Percentiles rank a stretch among this genome's conserved stretches.
Conservation (phyloP, 805 yeast genomes). For the Barnettozyma sucrosica region DNA sequence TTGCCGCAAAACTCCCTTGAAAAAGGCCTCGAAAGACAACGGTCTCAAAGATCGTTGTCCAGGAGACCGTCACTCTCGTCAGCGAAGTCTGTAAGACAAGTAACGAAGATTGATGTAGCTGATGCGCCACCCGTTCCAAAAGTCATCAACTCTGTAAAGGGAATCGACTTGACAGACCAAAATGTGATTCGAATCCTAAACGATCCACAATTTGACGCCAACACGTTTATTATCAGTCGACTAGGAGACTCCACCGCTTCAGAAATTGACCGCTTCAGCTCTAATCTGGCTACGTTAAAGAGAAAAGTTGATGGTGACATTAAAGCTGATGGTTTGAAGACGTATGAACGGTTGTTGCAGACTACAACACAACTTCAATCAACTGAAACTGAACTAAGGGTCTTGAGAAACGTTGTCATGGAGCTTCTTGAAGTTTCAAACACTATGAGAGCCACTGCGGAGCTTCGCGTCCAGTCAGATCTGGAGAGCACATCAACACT, state of each 20-base stretch:
- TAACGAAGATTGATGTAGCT: not conserved
- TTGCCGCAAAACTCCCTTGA: constrained; percentile 5
- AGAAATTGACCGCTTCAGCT: constrained; percentile 65
- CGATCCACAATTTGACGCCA: constrained; percentile 41
- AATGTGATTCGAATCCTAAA: constrained; percentile 31
- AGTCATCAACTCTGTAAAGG: constrained; percentile 8
- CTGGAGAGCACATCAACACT: constrained; percentile 21
- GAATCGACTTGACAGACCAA: constrained; percentile 19
- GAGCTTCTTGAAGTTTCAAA: constrained; percentile 55
- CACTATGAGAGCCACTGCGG: constrained; percentile 58
- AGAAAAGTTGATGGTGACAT: constrained; percentile 49
- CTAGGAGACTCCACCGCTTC: constrained; percentile 62
- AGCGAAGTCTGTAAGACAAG: not conserved
- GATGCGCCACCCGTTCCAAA: constrained; percentile 8
- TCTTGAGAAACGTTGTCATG: constrained; percentile 51
- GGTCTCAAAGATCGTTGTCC: constrained; percentile 1
- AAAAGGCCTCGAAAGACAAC: constrained; percentile 6
- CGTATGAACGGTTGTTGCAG: constrained; percentile 54
- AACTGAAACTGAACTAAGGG: constrained; percentile 61
- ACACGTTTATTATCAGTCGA: constrained; percentile 40
- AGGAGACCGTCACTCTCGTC: constrained; percentile 1
- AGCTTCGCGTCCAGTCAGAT: constrained; percentile 46
- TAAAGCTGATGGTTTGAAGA: constrained; percentile 52
- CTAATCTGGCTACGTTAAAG: constrained; percentile 44
- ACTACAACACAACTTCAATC: constrained; percentile 54